phyloP scores from a whole-genome alignment of 805 yeast species.

The Millerozyma acaciae region DNA sequence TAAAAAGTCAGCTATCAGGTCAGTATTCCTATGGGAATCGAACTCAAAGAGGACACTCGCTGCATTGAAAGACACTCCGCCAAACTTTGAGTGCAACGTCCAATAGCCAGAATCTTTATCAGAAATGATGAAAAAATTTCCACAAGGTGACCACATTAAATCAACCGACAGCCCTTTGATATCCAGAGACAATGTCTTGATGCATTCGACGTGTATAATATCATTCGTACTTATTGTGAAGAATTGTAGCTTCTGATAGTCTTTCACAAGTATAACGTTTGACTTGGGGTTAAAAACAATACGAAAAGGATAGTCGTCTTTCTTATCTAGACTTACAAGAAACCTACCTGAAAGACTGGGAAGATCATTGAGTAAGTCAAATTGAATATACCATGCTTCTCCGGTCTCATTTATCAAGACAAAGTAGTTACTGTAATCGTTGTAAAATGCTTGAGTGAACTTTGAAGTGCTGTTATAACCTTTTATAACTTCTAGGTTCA shows the following conservation, averaged over 20 bases:
- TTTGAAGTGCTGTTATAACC: slow-evolving; percentile 23
- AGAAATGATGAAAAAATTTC: slow-evolving; percentile 25
- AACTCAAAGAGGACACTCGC: slow-evolving; percentile 19
- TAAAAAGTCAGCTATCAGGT: slow-evolving; percentile 18
- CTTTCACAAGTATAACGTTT: slow-evolving; percentile 14
- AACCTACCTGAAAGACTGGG: not conserved
- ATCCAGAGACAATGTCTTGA: slow-evolving; percentile 10
- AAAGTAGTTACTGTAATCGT: slow-evolving; percentile 22
- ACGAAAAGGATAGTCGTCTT: too few relatives aligned
- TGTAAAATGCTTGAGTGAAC: slow-evolving; percentile 21
- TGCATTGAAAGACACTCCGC: slow-evolving; percentile 27
- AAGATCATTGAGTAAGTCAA: slow-evolving; percentile 3
- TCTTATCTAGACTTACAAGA: not conserved
- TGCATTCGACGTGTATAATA: slow-evolving; percentile 6
- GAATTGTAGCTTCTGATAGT: slow-evolving; percentile 4
- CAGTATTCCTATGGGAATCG: slow-evolving; percentile 6
- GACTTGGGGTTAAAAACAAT: slow-evolving; percentile 22
- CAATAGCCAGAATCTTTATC: slow-evolving; percentile 21
- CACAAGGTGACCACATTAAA: slow-evolving; percentile 34
- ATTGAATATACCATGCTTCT: slow-evolving; percentile 23
- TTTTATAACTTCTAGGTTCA: slow-evolving; percentile 21
- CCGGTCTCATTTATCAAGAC: slow-evolving; percentile 22
- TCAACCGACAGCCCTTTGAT: slow-evolving; percentile 1
- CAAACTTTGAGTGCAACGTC: slow-evolving; percentile 33
- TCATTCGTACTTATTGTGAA: slow-evolving; percentile 4